phyloP scores from a whole-genome alignment of 768 basidiomycete species.

The Rhodotorula kratochvilovae region DNA sequence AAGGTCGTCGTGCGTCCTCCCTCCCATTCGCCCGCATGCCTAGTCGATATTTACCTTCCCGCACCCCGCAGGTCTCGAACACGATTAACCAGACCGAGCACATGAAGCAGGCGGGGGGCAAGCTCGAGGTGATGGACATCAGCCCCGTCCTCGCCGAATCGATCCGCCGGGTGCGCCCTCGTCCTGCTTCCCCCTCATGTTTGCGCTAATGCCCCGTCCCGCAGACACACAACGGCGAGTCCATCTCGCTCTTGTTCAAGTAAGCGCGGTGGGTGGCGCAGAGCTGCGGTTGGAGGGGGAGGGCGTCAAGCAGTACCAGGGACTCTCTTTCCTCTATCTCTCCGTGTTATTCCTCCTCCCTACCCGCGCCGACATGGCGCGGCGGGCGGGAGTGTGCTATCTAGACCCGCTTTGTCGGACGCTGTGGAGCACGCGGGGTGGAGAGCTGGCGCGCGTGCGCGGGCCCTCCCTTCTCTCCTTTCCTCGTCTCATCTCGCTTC shows the following conservation, averaged over 20 bases:
- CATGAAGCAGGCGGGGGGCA: slow-evolving; percentile 54
- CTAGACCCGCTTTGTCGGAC: no score
- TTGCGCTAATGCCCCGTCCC: not conserved
- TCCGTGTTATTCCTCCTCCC: no score
- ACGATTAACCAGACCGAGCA: slow-evolving; percentile 81
- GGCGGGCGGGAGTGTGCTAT: no score
- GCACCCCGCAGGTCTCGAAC: slow-evolving; percentile 70
- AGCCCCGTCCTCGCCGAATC: slow-evolving; percentile 90
- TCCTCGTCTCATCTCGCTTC: no score
- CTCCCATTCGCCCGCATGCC: slow-evolving; percentile 20
- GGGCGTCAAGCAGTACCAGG: not conserved
- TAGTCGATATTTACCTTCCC: not conserved
- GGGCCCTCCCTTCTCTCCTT: no score
- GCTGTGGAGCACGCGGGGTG: no score
- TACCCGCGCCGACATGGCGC: no score
- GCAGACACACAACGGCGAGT: slow-evolving; percentile 82
- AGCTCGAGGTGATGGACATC: slow-evolving; percentile 84
- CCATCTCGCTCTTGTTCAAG: slow-evolving; percentile 79
- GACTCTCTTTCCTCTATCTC: not conserved
- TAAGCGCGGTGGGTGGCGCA: slow-evolving; percentile 48
- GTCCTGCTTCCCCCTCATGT: no score
- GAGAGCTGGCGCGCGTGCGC: no score
- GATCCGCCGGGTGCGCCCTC: slow-evolving; percentile 60
- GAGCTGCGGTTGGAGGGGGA: not conserved
- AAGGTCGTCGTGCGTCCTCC: slow-evolving; percentile 67